Conservation (phyloP, 2,329 filamentous ascomycete genomes). For the Trichoderma citrinoviride region DNA sequence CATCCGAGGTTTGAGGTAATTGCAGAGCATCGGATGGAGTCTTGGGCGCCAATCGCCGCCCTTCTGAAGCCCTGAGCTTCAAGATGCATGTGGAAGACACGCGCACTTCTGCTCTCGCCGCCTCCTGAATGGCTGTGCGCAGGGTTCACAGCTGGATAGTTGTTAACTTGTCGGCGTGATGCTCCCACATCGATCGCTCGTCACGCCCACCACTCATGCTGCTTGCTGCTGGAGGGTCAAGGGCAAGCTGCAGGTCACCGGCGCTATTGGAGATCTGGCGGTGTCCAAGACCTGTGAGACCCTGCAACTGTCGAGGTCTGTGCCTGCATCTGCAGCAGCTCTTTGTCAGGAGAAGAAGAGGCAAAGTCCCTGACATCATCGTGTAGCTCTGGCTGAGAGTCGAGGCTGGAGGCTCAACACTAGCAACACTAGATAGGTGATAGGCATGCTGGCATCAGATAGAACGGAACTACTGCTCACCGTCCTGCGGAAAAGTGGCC, state of each 20-base stretch:
- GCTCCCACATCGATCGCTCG: slow-evolving; percentile 10
- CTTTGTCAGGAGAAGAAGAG: background rate
- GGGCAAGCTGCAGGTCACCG: slow-evolving; percentile 12
- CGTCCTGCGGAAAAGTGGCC: background rate
- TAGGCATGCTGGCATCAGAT: background rate
- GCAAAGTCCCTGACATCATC: slow-evolving; percentile 4
- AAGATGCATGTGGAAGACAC: background rate
- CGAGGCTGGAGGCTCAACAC: background rate
- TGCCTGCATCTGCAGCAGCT: slow-evolving; percentile 4
- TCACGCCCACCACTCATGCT: slow-evolving; percentile 3
- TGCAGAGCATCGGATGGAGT: background rate
- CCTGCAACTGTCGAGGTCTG: background rate
- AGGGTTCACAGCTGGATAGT: background rate
- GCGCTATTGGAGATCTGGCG: slow-evolving; percentile 22
- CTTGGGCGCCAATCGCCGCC: slow-evolving; percentile 8
- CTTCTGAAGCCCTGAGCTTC: background rate
- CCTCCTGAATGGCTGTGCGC: background rate
- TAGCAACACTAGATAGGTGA: too few species aligned
- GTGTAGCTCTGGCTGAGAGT: background rate
- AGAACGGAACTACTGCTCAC: background rate
- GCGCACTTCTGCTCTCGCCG: background rate
- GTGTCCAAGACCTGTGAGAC: slow-evolving; percentile 14
- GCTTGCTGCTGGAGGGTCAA: background rate
- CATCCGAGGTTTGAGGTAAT: background rate
- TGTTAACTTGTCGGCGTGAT: background rate